These are phyloP conservation scores for Morella rubra DNA, from an alignment of 306 rosid genomes.

Conservation along the genomic window DNA sequence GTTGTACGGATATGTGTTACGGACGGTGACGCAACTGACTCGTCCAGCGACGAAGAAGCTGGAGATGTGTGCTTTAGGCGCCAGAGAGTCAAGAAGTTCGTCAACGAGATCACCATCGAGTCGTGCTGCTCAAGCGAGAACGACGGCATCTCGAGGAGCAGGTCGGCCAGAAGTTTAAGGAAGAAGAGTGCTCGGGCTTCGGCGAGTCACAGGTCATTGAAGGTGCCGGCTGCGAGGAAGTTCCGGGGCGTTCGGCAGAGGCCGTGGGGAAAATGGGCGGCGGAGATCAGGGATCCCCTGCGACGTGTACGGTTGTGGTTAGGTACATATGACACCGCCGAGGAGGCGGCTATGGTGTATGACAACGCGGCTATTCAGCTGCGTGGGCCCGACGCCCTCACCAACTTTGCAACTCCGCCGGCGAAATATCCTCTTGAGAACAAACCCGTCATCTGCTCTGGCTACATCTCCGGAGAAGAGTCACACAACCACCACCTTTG, in stretches of 20 bases:
- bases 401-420: constrained; percentile 65
- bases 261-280: constrained; percentile 99
- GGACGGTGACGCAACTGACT: constrained; percentile 81
- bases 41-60: constrained; percentile 74
- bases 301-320: constrained; percentile 90
- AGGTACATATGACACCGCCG: constrained; percentile 91
- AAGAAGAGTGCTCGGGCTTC: not conserved
- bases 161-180: constrained; percentile 15
- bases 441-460: constrained; percentile 11
- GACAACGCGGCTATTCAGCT: constrained; percentile 92
- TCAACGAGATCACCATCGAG: constrained; percentile 68
- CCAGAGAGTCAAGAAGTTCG: constrained; percentile 52
- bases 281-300: constrained; percentile 90
- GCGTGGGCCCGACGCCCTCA: constrained; percentile 92
- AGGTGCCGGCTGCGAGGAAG: constrained; percentile 45
- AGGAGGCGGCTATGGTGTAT: constrained; percentile 92
- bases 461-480: constrained; percentile 56
- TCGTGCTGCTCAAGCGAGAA: constrained; percentile 22
- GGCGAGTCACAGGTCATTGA: constrained; percentile 20
- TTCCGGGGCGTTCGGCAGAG: constrained; percentile 92
- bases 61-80: constrained; percentile 14
- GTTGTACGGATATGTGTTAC: constrained; percentile 63
- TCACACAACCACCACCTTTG: constrained; percentile 35
- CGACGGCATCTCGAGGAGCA: constrained; percentile 33
- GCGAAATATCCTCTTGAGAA: constrained; percentile 15